These are phyloP conservation scores for Penicillium lagena DNA, from an alignment of 495 filamentous ascomycete species.

Conservation along the genomic window DNA sequence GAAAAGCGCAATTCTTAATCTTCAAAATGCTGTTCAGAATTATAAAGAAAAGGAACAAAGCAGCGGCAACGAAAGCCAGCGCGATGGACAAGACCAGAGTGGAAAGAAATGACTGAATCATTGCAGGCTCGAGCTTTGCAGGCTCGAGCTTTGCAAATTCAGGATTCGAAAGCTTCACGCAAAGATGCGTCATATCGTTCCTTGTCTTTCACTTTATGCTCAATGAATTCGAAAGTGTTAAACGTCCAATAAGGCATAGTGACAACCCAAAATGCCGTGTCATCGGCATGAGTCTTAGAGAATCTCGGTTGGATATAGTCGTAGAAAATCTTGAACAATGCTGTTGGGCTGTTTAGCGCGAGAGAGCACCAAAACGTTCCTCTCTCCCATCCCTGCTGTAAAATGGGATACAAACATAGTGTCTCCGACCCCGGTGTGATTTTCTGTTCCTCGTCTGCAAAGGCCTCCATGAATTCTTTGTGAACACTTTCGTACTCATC, in stretches of 20 bases:
- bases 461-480: conserved; percentile 12
- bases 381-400: conserved; percentile 9
- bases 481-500: conserved; percentile 8
- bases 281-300: conserved; percentile 4
- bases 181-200: conserved; percentile 11
- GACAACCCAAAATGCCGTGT: conserved; percentile 6
- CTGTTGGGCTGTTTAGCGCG: conserved; percentile 13
- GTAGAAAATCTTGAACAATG: conserved; percentile 16
- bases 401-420: conserved; percentile 1
- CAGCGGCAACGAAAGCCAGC: neutral
- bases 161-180: conserved; percentile 8
- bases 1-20: neutral
- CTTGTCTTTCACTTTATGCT: conserved; percentile 13
- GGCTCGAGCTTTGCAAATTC: neutral
- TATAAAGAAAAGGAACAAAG: conserved; percentile 1
- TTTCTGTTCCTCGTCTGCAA: conserved; percentile 7
- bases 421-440: too few species aligned
- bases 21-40: conserved; percentile 2
- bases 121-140: neutral
- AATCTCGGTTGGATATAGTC: conserved; percentile 20
- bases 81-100: neutral
- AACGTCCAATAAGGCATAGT: conserved; percentile 19
- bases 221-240: conserved; percentile 3
- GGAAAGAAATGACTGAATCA: neutral
- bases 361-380: conserved; percentile 24